Evolutionary conservation across 2,329 filamentous ascomycete genomes (phyloP).

Genomic region (Aureobasidium sp.): DNA sequence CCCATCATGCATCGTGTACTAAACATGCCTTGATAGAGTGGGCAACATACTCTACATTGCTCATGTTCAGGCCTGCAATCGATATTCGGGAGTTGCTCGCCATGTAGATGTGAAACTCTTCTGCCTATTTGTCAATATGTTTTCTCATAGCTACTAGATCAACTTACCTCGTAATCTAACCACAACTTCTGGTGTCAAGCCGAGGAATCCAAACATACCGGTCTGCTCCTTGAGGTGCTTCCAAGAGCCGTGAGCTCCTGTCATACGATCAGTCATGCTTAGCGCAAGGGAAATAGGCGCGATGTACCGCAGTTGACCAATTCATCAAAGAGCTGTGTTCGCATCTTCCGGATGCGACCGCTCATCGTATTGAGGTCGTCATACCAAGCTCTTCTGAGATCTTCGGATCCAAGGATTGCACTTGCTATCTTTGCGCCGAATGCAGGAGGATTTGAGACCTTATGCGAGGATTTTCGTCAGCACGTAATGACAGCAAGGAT

Average conservation of each 20-base stretch:
- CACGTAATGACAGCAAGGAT: conserved; percentile 31
- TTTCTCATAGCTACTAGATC: too few species aligned
- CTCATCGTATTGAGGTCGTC: background rate
- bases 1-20: background rate
- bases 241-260: conserved; percentile 69
- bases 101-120: conserved; percentile 63
- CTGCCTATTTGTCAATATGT: conserved; percentile 17
- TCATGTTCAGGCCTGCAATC: conserved; percentile 26
- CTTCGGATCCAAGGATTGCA: conserved; percentile 66
- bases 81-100: conserved; percentile 16
- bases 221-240: conserved; percentile 56
- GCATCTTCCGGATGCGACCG: background rate
- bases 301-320: conserved; percentile 48
- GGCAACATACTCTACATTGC: conserved; percentile 28
- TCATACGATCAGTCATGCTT: conserved; percentile 43
- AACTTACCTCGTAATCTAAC: conserved; percentile 29
- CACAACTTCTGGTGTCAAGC: conserved; percentile 61
- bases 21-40: conserved; percentile 15
- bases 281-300: too few species aligned
- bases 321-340: background rate
- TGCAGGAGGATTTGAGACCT: conserved; percentile 88
- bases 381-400: conserved; percentile 74
- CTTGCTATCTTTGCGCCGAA: conserved; percentile 71
- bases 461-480: conserved; percentile 60
- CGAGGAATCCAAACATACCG: conserved; percentile 93